Percentiles rank a stretch among this genome's conserved stretches.
Conservation (phyloP, 306 rosid genomes). For the Cucurbita argyrosperma region DNA sequence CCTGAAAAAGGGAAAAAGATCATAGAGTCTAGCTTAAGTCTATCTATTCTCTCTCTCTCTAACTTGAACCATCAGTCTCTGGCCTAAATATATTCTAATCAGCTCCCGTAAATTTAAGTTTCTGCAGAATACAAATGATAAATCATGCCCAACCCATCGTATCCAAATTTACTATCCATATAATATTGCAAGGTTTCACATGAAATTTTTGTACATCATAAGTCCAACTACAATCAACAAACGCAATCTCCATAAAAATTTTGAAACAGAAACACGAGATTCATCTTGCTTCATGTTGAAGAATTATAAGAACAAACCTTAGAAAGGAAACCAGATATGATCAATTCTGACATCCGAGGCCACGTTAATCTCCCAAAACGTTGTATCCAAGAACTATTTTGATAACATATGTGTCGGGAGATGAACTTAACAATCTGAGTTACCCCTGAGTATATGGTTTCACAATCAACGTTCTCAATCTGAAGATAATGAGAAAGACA, state of each 20-base stretch:
- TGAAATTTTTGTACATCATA: background rate
- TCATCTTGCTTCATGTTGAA: background rate
- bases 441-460: conserved; percentile 56
- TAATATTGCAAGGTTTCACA: background rate
- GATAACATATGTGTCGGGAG: conserved; percentile 39
- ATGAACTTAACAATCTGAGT: conserved; percentile 47
- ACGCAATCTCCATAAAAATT: background rate
- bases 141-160: background rate
- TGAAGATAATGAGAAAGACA: conserved; percentile 20
- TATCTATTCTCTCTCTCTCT: background rate
- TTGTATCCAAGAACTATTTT: conserved; percentile 53
- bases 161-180: background rate
- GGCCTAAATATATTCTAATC: background rate
- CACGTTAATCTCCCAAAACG: conserved; percentile 80
- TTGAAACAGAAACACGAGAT: background rate
- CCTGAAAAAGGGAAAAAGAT: conserved; percentile 30
- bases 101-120: background rate
- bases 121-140: background rate
- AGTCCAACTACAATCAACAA: background rate
- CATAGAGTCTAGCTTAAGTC: background rate
- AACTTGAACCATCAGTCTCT: background rate
- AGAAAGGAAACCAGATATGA: conserved; percentile 72
- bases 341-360: conserved; percentile 84
- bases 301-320: conserved; percentile 38
- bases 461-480: conserved; percentile 44